Evolutionary conservation across 352 stramenopile species (phyloP).

Genomic region (Phytophthora brassicae): DNA sequence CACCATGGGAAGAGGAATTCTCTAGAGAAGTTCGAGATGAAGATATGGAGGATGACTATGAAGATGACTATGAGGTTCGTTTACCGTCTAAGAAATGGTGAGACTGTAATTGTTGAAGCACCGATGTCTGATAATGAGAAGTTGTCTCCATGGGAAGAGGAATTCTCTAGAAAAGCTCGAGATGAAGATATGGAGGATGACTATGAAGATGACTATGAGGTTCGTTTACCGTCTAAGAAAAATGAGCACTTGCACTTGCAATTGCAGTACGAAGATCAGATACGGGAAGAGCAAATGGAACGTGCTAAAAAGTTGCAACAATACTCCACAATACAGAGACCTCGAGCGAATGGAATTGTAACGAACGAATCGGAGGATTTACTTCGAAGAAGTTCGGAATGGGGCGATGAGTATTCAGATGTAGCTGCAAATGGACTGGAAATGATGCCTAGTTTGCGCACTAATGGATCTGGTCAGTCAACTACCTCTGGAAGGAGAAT

Average conservation of each 20-base stretch:
- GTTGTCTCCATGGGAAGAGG: slow-evolving; percentile 26
- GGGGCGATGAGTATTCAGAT: slow-evolving; percentile 31
- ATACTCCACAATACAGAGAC: slow-evolving; percentile 10
- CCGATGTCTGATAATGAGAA: slow-evolving; percentile 1
- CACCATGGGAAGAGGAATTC: slow-evolving; percentile 23
- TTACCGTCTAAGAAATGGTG: too few relatives aligned
- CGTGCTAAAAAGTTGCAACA: slow-evolving; percentile 28
- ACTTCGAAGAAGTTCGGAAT: slow-evolving; percentile 48
- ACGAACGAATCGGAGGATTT: slow-evolving; percentile 36
- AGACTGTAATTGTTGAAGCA: slow-evolving; percentile 26
- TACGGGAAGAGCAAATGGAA: slow-evolving; percentile 29
- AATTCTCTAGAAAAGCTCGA: not conserved
- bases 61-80: slow-evolving; percentile 27
- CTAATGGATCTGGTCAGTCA: slow-evolving; percentile 17
- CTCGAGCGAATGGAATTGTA: slow-evolving; percentile 19
- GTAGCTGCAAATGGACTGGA: not conserved
- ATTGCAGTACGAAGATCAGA: slow-evolving; percentile 23
- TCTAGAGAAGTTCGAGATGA: not conserved
- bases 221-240: slow-evolving; percentile 35
- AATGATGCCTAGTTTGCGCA: slow-evolving; percentile 24
- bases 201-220: slow-evolving; percentile 23
- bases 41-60: not conserved
- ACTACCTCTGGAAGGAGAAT: slow-evolving; percentile 11
- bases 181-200: not conserved
- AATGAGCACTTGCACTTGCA: slow-evolving; percentile 32